Evolutionary conservation across 176 grass and related monocot genomes (phyloP).

Genomic region (Oropetium thomaeum): DNA sequence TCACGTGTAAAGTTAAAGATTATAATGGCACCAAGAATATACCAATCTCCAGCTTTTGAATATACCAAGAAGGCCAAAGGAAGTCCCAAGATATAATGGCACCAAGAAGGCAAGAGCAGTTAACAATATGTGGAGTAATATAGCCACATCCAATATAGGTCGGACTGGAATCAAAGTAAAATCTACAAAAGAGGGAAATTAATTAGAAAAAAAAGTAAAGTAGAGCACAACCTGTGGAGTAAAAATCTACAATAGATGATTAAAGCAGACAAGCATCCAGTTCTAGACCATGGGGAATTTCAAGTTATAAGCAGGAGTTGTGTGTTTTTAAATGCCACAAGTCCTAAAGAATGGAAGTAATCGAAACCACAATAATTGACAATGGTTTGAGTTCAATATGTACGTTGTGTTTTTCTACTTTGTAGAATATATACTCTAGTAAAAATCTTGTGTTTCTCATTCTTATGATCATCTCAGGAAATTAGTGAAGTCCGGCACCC

Average conservation of each 20-base stretch:
- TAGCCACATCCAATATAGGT: constrained; percentile 84
- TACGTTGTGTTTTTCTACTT: no score
- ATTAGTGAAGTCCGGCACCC: no score
- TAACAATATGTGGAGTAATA: constrained; percentile 77
- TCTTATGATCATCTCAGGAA: no score
- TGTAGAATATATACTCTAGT: no score
- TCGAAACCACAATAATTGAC: constrained; percentile 83
- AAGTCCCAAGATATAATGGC: constrained; percentile 83
- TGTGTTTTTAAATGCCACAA: constrained; percentile 75
- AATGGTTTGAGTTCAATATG: no score
- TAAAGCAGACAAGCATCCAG: neutral
- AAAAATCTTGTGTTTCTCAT: no score
- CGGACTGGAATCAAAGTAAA: constrained; percentile 92
- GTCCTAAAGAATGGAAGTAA: constrained; percentile 73
- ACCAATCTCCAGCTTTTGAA: constrained; percentile 70
- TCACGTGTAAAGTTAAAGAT: no score
- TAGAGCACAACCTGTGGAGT: neutral
- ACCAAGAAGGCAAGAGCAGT: constrained; percentile 73
- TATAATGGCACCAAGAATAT: no score
- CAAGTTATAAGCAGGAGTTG: constrained; percentile 29
- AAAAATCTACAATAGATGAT: neutral
- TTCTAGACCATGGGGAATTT: neutral
- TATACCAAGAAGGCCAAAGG: constrained; percentile 80
- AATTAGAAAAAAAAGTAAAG: neutral
- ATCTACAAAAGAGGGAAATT: constrained; percentile 23